A percentile compares a stretch with the other conserved stretches of the same genome.
These are phyloP conservation scores for Stylosanthes scabra DNA, from an alignment of 331 rosid species.

Conservation along the genomic window DNA sequence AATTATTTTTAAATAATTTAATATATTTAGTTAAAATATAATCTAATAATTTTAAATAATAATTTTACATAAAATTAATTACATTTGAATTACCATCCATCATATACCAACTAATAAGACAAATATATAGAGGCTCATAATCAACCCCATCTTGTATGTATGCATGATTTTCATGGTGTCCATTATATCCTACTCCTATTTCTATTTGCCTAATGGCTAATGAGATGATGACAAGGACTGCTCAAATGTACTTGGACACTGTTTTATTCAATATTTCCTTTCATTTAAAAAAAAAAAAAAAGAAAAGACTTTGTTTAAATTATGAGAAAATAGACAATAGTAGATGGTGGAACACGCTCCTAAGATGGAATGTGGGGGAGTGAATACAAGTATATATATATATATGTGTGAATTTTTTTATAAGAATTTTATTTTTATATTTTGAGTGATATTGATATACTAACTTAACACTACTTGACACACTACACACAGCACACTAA, in stretches of 20 bases:
- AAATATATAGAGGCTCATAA: too few relatives aligned
- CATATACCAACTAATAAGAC: too few relatives aligned
- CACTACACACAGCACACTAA: not conserved
- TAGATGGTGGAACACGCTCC: not conserved
- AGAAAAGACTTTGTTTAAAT: too few relatives aligned
- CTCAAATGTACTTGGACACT: not conserved
- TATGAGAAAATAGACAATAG: not conserved
- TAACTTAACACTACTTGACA: not conserved
- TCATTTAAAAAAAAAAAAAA: too few relatives aligned
- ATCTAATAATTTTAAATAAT: too few relatives aligned
- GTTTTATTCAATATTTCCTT: too few relatives aligned
- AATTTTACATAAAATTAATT: too few relatives aligned
- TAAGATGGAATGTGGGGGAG: slow-evolving; percentile 17
- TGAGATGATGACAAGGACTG: slow-evolving; percentile 17
- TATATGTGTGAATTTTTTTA: not conserved
- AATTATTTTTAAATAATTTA: too few relatives aligned
- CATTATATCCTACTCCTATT: not conserved
- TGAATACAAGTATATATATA: not conserved
- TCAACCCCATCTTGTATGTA: not conserved
- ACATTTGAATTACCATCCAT: too few relatives aligned
- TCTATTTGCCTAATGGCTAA: slow-evolving; percentile 11
- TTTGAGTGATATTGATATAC: not conserved
- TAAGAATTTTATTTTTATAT: not conserved
- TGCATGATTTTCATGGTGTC: not conserved
- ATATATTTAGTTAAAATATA: too few relatives aligned